These are phyloP conservation scores for Huntiella savannae DNA, from an alignment of 2,329 filamentous ascomycete genomes.

Conservation along the genomic window DNA sequence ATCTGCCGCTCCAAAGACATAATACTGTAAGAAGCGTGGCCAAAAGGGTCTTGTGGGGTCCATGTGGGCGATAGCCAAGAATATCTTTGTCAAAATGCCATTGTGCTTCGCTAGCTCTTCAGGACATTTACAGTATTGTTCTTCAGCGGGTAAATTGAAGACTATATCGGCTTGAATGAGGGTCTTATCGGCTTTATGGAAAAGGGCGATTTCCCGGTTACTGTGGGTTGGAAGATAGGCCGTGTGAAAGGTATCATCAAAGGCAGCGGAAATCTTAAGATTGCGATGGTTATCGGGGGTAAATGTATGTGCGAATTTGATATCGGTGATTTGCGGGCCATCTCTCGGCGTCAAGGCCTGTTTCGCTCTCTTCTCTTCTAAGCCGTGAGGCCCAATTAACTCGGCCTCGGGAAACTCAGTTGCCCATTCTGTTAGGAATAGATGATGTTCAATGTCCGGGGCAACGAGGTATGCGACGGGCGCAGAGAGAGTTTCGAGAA, in stretches of 20 bases:
- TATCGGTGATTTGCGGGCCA: constrained; percentile 23
- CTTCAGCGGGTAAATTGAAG: constrained; percentile 74
- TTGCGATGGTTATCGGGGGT: constrained; percentile 33
- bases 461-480: constrained; percentile 71
- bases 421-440: constrained; percentile 77
- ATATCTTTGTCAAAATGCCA: constrained; percentile 23
- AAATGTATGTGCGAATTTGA: constrained; percentile 50
- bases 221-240: constrained; percentile 65
- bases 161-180: constrained; percentile 79
- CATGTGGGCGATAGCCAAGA: constrained; percentile 39
- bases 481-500: constrained; percentile 45
- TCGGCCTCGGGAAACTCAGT: constrained; percentile 58
- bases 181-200: constrained; percentile 58
- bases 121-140: constrained; percentile 54
- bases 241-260: constrained; percentile 69
- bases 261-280: constrained; percentile 48
- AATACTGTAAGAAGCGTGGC: constrained; percentile 72
- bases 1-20: constrained; percentile 20
- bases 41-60: constrained; percentile 28
- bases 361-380: constrained; percentile 61
- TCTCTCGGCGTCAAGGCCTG: constrained; percentile 20
- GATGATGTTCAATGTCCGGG: constrained; percentile 83
- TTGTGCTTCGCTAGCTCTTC: background rate
- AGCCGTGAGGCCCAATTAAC: constrained; percentile 64
- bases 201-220: constrained; percentile 78